Percentiles rank a stretch among this genome's conserved stretches.
Conservation (phyloP, 805 yeast species). For the Suhomyces sp. region DNA sequence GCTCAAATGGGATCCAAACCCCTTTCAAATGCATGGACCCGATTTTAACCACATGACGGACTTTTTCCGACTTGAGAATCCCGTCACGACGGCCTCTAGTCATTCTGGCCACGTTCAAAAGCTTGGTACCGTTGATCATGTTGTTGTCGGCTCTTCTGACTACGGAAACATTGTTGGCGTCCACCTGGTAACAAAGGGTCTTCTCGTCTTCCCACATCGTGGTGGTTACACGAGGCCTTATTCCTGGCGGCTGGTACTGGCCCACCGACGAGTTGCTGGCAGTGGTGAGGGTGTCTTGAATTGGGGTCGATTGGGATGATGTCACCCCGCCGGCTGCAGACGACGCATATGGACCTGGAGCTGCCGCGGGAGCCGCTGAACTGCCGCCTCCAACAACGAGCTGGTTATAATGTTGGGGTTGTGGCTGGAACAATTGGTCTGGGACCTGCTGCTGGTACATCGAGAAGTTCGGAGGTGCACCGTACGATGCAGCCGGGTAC, state of each 20-base stretch:
- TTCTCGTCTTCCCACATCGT: constrained; percentile 92
- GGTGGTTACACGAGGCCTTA: constrained; percentile 68
- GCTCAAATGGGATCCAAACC: constrained; percentile 85
- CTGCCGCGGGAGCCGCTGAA: constrained; percentile 9
- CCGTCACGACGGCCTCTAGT: constrained; percentile 88
- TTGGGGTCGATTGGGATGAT: constrained; percentile 10
- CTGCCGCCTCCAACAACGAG: constrained; percentile 13
- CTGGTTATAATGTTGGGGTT: constrained; percentile 23
- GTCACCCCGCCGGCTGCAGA: constrained; percentile 6
- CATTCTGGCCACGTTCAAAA: constrained; percentile 81
- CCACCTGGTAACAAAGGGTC: constrained; percentile 81
- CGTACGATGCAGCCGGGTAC: constrained; percentile 26
- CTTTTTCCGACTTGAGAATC: constrained; percentile 70
- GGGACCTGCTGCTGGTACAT: constrained; percentile 22
- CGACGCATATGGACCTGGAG: constrained; percentile 8
- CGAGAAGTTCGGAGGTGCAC: constrained; percentile 17
- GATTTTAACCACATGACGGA: constrained; percentile 76
- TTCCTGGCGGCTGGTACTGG: constrained; percentile 45
- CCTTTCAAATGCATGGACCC: constrained; percentile 89
- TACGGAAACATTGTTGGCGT: constrained; percentile 75
- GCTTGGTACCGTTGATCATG: constrained; percentile 82
- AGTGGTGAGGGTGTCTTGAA: constrained; percentile 18
- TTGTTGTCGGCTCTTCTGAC: constrained; percentile 82
- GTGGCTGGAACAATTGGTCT: constrained; percentile 25
- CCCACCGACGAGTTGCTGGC: constrained; percentile 34